Evolutionary conservation across 2,329 filamentous ascomycete genomes (phyloP), one percentile per base, ranked within the genome.

Genomic region (Curvularia lunata): DNA sequence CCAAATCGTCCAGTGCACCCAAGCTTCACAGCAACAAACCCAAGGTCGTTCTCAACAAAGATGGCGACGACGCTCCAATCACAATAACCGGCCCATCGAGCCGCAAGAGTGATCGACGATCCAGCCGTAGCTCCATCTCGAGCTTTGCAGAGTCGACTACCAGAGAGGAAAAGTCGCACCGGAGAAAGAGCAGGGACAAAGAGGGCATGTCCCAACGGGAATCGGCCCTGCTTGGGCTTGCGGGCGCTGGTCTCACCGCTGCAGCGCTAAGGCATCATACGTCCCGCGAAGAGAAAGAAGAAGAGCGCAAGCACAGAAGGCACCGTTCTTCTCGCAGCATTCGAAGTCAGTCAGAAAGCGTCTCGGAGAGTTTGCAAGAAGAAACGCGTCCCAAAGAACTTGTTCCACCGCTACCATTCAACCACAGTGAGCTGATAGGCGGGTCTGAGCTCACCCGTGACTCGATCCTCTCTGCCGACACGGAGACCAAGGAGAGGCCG

Each of bases 401-500:
- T n/a, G 85, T 91, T 13, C 89, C 92, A 6, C 91, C 91, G 5
- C 92, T 97, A 89, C 94, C 94, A 2, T 70, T 75, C 45, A 83
- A 97, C 61, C 89, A 90, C 76, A 97, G 93, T 76, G 91, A 92
- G 54, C 86, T 96, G 56, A 90, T 91, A 64, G 49, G 54, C 28
- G 86, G 90, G 41, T 96, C 94, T 0, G 93, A 97, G 50, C 78
- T 97, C 54, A 98, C 94, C 0, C 85, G 94, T 66, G 90, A 90
- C 16, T 97, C 94, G 0, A 91, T 98, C 52, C 79, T 95, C 18
- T 95, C 93, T 5, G 90, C 91, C 28, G 88, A 90, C 27, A 91
- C 91, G 0, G 91, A 91, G 63, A 74, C 72, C 1, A 72, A 69
- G 21, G 67, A 69, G 10, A 82, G 87, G 50, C 89, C 91, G 16